Base-by-base conservation (phyloP, 2,329 filamentous ascomycete genomes). In the Aspergillus proliferans region DNA sequence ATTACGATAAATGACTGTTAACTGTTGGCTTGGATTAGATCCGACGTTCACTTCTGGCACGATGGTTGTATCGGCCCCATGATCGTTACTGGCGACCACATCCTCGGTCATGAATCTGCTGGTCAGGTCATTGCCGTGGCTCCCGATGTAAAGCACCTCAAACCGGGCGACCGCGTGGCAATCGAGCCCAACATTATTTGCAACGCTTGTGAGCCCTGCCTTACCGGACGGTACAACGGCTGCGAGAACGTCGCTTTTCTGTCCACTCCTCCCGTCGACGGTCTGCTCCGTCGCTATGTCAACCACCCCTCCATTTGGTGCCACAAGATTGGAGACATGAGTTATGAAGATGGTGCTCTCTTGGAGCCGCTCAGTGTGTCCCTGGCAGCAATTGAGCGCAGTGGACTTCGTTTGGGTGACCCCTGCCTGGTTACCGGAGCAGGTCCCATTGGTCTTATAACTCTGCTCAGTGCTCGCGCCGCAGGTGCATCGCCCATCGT, bases 41-140 rank as follows among this genome's bases (percentile, higher is more conserved):
- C 88, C 52, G 91, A 96, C 71, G 85, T 97, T 49, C 92, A 97
- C 74, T 97, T 97, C 77, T 97, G 92, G 92, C 88, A 94, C 67
- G 86, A 87, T 45, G 92, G 92, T 58, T 88, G 87, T 75, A 97
- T 97, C 66, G 92, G 92, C 24, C 91, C 91, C 58, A 96, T 96
- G 91, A 85, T 96, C 55, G 92, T 97, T 43, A 80, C 81, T 58
- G 87, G 81, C 63, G 86, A 91, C 64, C 92, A 96, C 71, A 90
- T 96, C 64, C 84, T 97, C 18, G 92, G 92, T 58, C 92, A 97
- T 76, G 92, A 97, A 74, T 86, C 90, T 3, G 92, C 91, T 55
- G 84, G 77, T 38, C 86, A 70, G 62, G 72, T 96, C 51, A 80
- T 96, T 58, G 87, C 90, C 14, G 85, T 85, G 47, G 65, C 67